Percentiles rank a stretch among this genome's conserved stretches.
phyloP scores from a whole-genome alignment of 306 rosid genomes.

The Vigna nakashimae region DNA sequence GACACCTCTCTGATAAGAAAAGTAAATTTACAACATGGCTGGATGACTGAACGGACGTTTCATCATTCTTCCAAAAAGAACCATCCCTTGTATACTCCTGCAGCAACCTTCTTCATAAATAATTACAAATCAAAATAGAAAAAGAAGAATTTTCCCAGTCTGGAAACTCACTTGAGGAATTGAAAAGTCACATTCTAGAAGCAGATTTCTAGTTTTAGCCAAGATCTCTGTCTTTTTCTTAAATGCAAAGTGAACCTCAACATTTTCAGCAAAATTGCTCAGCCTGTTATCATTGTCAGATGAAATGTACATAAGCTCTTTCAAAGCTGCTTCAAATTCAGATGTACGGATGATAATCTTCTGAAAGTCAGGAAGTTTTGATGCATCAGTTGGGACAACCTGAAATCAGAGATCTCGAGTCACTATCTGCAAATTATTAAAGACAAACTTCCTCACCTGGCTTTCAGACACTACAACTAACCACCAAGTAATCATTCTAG shows the following conservation, averaged over 20 bases:
- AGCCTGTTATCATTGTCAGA: slow-evolving; percentile 68
- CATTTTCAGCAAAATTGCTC: slow-evolving; percentile 84
- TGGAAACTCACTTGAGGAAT: slow-evolving; percentile 69
- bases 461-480: slow-evolving; percentile 34
- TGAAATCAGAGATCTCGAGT: slow-evolving; percentile 55
- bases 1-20: slow-evolving; percentile 83
- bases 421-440: slow-evolving; percentile 31
- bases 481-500: slow-evolving; percentile 30
- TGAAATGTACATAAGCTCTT: slow-evolving; percentile 79
- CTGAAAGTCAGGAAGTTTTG: slow-evolving; percentile 92
- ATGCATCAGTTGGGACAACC: slow-evolving; percentile 97
- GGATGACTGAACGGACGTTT: slow-evolving; percentile 51
- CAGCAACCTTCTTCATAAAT: slow-evolving; percentile 40
- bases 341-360: slow-evolving; percentile 71
- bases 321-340: slow-evolving; percentile 73
- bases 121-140: slow-evolving; percentile 35
- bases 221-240: slow-evolving; percentile 87
- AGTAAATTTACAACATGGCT: slow-evolving; percentile 74
- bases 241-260: slow-evolving; percentile 97
- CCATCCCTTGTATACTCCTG: slow-evolving; percentile 71
- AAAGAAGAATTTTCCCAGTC: slow-evolving; percentile 34
- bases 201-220: slow-evolving; percentile 83
- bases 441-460: slow-evolving; percentile 8
- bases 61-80: slow-evolving; percentile 53
- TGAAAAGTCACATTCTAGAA: slow-evolving; percentile 82